A percentile compares a stretch with the other conserved stretches of the same genome.
Evolutionary conservation across 257 asterid species (phyloP).

Genomic region (Echites panduratus): DNA sequence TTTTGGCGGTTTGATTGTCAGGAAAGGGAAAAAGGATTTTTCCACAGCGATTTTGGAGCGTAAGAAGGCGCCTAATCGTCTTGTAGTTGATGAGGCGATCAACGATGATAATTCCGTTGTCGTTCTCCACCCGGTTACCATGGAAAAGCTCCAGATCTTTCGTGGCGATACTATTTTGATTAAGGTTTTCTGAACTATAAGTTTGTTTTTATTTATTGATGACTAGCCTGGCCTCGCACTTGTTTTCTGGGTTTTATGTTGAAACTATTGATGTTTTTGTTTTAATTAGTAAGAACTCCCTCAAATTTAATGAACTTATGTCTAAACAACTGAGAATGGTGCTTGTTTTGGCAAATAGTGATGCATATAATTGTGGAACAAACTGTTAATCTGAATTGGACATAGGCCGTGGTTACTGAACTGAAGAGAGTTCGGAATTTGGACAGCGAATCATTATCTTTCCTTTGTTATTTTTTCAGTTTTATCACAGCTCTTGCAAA

Average conservation of each 20-base stretch:
- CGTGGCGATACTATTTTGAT: slow-evolving; percentile 78
- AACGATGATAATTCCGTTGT: slow-evolving; percentile 84
- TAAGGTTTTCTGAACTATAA: slow-evolving; percentile 35
- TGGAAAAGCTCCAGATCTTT: slow-evolving; percentile 88
- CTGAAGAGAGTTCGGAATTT: background rate
- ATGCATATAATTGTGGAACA: background rate
- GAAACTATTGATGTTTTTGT: background rate
- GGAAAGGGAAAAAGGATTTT: slow-evolving; percentile 78
- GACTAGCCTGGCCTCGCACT: too few species aligned
- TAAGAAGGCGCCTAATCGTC: slow-evolving; percentile 79
- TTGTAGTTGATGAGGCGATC: slow-evolving; percentile 83
- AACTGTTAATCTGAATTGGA: background rate
- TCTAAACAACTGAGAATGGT: background rate
- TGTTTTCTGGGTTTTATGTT: slow-evolving; percentile 2
- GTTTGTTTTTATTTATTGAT: background rate
- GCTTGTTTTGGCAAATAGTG: background rate
- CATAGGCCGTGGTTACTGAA: background rate
- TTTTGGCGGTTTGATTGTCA: slow-evolving; percentile 17
- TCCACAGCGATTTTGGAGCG: slow-evolving; percentile 84
- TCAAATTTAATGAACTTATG: background rate
- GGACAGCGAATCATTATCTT: background rate
- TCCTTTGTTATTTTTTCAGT: background rate
- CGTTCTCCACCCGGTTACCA: slow-evolving; percentile 64
- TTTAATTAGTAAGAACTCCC: background rate
- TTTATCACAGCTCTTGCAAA: too few species aligned